Percentiles rank a stretch among this genome's conserved stretches.
Evolutionary conservation across 1,139 yeast genomes (phyloP).

Genomic region (Keqinozyma sinolaborantium): DNA sequence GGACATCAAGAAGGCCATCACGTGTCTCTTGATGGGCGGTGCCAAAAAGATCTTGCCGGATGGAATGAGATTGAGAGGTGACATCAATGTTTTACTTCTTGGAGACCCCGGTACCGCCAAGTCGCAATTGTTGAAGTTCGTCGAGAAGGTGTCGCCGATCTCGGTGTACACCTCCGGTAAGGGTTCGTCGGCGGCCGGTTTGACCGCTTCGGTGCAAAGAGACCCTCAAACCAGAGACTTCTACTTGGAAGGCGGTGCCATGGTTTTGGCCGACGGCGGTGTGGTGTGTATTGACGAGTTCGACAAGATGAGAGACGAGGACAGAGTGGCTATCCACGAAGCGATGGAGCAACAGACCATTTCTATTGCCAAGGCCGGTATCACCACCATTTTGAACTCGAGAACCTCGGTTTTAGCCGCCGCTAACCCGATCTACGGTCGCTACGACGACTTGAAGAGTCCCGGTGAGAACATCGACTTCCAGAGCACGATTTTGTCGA

Average conservation of each 20-base stretch:
- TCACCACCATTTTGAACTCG: conserved; percentile 91
- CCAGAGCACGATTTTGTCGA: conserved; percentile 92
- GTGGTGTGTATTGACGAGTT: conserved; percentile 99
- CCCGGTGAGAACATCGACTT: conserved; percentile 98
- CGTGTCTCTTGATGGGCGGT: conserved; percentile 92
- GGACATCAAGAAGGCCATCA: conserved; percentile 90
- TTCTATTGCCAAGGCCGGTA: conserved; percentile 99
- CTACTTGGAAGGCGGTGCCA: conserved; percentile 97
- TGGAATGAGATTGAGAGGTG: conserved; percentile 96
- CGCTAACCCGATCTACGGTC: conserved; percentile 95
- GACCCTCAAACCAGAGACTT: conserved; percentile 87
- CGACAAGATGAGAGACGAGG: conserved; percentile 99
- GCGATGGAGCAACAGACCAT: conserved; percentile 99
- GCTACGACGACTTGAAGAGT: conserved; percentile 92
- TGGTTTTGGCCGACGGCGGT: conserved; percentile 99
- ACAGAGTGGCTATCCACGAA: conserved; percentile 97
- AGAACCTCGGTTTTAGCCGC: conserved; percentile 97
- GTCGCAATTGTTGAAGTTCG: conserved; percentile 91
- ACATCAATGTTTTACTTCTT: conserved; percentile 82
- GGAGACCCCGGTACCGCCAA: conserved; percentile 99
- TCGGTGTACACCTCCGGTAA: conserved; percentile 97
- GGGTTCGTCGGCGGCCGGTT: conserved; percentile 99
- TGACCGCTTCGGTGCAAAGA: conserved; percentile 96
- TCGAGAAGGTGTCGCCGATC: conserved; percentile 91
- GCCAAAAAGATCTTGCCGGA: conserved; percentile 90